phyloP scores from a whole-genome alignment of 129 eudicot species.

The Pulicaria dysenterica region DNA sequence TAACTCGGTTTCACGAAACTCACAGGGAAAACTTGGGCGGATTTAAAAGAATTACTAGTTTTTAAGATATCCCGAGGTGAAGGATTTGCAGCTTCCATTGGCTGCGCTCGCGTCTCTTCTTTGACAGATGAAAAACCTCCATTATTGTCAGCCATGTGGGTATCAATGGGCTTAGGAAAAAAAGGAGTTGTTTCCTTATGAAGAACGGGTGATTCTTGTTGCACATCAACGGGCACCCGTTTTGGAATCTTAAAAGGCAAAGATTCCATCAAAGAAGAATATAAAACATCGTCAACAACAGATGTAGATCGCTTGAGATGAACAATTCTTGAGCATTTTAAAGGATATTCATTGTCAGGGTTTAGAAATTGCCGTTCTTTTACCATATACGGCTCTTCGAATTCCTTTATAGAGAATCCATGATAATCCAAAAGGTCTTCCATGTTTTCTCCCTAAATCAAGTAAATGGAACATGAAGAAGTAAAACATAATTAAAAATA shows the following conservation, averaged over 20 bases:
- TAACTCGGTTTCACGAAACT: slow-evolving; percentile 36
- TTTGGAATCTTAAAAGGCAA: slow-evolving; percentile 35
- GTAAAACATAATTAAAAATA: background rate
- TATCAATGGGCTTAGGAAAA: slow-evolving; percentile 36
- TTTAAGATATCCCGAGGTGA: slow-evolving; percentile 35
- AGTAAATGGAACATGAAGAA: slow-evolving; percentile 19
- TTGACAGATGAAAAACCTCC: slow-evolving; percentile 44
- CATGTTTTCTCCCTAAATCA: slow-evolving; percentile 70
- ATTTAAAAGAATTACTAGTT: slow-evolving; percentile 26
- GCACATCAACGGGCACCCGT: slow-evolving; percentile 28
- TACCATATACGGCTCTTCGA: slow-evolving; percentile 91
- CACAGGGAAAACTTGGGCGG: slow-evolving; percentile 29
- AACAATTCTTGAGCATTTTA: slow-evolving; percentile 81
- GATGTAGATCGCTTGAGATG: slow-evolving; percentile 58
- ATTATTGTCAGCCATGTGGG: slow-evolving; percentile 44
- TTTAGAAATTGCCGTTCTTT: slow-evolving; percentile 78
- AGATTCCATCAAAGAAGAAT: slow-evolving; percentile 41
- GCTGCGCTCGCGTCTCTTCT: slow-evolving; percentile 34
- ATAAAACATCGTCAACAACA: slow-evolving; percentile 61
- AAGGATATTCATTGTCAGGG: slow-evolving; percentile 60
- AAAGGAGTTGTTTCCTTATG: slow-evolving; percentile 13
- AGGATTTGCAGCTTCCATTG: slow-evolving; percentile 44
- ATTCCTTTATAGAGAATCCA: slow-evolving; percentile 82
- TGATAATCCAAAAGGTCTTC: slow-evolving; percentile 76
- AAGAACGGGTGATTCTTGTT: slow-evolving; percentile 31